Base-by-base conservation (phyloP, 1,284 basidiomycete species). In the Microbotryomycetes sp. region DNA sequence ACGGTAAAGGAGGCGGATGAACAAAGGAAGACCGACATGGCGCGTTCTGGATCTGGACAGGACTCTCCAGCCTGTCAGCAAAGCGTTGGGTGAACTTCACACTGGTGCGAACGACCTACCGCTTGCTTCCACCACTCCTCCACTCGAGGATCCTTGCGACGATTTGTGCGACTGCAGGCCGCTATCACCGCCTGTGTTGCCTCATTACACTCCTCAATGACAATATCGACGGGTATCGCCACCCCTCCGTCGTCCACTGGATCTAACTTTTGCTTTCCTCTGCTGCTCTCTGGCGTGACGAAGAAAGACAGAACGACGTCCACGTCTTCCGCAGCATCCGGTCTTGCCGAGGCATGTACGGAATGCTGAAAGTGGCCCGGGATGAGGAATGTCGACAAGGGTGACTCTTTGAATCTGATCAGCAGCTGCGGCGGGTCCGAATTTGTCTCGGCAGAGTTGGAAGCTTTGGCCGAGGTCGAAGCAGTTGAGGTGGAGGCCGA, bases 301-400 rank as follows among this genome's bases (percentile, higher is more conserved):
- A 68, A 68, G 61, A 63, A 61, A 0, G 63, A 65, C 36, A 68
- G 59, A 22, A 65, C 54, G 54, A 63, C 56, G 46, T 42, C 36
- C 36, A 19, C 25, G 9, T 49, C 25, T 42, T 59, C 16, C 15
- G 36, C 9, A 16, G 45, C 7, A n/a, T 16, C 19, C 12, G 56
- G 54, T 23, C n/a, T 15, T 5, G 32, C 31, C 12, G 55, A 45
- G 12, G 61, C 54, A 15, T 65, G 63, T 2, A 54, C 49, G 12
- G 61, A 56, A 54, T 55, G 60, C 52, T 51, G 29, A 50, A 30
- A 50, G 32, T 65, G 61, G 29, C 48, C 31, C 1, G 66, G 66
- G 15, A 68, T 28, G 48, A 65, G 7, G 45, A 59, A 67, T 19
- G 46, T 53, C 49, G 32, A 45, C 12, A 29, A 47, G 3, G 46